Percentiles rank a stretch among this genome's conserved stretches.
Evolutionary conservation across 495 filamentous ascomycete species (phyloP).

Genomic region (Hyaloscypha finlandica): DNA sequence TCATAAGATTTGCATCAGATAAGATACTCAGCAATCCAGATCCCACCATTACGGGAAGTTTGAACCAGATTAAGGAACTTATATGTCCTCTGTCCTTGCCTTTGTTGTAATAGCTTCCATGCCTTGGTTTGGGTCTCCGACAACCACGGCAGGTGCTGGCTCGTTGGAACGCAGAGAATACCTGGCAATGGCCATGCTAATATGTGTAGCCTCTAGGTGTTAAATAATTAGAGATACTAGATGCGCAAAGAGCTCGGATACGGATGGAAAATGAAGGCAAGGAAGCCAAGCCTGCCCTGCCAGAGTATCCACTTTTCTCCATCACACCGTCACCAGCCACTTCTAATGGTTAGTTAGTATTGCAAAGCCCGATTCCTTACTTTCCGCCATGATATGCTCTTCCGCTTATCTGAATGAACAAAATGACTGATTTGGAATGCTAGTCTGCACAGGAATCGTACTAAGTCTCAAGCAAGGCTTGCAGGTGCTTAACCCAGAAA

Average conservation of each 20-base stretch:
- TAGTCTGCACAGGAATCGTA: not conserved
- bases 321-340: not conserved
- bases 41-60: not conserved
- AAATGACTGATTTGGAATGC: no score
- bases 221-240: not conserved
- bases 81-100: not conserved
- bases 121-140: no score
- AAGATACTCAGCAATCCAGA: constrained; percentile 12
- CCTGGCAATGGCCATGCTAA: not conserved
- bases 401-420: no score
- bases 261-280: not conserved
- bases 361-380: not conserved
- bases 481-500: not conserved
- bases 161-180: not conserved
- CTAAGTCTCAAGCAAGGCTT: constrained; percentile 6
- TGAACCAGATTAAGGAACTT: constrained; percentile 6
- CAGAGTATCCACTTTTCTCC: not conserved
- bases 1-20: constrained; percentile 7
- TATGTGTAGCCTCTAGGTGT: not conserved
- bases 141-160: no score
- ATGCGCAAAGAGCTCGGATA: not conserved
- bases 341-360: not conserved
- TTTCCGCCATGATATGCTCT: not conserved
- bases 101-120: no score
- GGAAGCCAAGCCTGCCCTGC: not conserved